Evolutionary conservation across 768 basidiomycete genomes (phyloP).

Genomic region (Steccherinum ochraceum): DNA sequence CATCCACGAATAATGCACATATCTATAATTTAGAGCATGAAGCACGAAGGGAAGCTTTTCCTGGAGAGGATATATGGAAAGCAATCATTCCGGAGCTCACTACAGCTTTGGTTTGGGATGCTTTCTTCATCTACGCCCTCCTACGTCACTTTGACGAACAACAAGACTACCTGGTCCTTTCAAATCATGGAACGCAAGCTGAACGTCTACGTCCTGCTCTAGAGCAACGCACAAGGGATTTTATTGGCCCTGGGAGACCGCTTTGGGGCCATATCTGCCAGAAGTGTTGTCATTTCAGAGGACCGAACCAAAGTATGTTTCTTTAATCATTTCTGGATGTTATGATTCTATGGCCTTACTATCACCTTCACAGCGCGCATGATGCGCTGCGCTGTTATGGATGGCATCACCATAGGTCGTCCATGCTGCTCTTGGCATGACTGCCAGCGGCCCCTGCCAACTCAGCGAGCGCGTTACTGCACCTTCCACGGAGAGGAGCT

Average conservation of each 20-base stretch:
- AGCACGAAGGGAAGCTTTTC: not conserved
- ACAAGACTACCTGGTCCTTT: not conserved
- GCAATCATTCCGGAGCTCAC: not conserved
- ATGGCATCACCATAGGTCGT: not conserved
- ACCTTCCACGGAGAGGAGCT: too few relatives aligned
- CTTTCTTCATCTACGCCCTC: not conserved
- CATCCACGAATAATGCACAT: not conserved
- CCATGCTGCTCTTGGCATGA: not conserved
- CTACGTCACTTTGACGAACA: not conserved
- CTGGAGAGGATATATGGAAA: not conserved
- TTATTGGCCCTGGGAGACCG: not conserved
- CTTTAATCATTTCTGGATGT: not conserved
- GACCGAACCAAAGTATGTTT: not conserved
- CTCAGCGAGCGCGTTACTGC: not conserved
- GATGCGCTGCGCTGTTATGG: not conserved
- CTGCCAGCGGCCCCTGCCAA: not conserved
- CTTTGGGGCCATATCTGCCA: not conserved
- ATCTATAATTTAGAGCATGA: not conserved
- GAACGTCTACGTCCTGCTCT: not conserved
- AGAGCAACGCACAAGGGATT: not conserved
- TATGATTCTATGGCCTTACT: not conserved
- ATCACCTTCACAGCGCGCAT: not conserved
- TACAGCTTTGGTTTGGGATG: not conserved
- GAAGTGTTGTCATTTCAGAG: not conserved
- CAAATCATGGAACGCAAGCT: not conserved